Base-by-base conservation (phyloP, 805 yeast species). In the Teunomyces tritomae region DNA sequence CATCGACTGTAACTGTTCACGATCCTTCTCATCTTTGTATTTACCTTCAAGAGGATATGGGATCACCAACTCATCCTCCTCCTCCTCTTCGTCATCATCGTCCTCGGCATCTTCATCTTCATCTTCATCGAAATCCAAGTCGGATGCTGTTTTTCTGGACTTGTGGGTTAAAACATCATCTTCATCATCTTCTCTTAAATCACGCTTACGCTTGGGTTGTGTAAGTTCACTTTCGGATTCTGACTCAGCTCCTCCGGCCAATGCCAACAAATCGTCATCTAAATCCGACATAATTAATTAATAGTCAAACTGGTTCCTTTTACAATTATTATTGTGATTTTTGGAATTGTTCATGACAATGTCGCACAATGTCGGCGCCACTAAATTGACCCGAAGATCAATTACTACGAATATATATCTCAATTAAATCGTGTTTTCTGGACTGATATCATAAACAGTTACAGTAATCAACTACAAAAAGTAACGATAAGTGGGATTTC, bases 41-140 rank as follows among this genome's bases (percentile, higher is more conserved):
- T 89, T 89, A 6, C 96, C 96, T 61, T 90, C 97, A 46, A 92
- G 68, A 2, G 99, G 99, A 63, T 91, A 94, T 8, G 98, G 99
- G 58, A 86, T 85, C 39, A 66, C 58, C 46, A 72, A 58, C 26
- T 57, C 62, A 0, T 56, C 63, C 4, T 62, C 70, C 10, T 61
- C 73, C 9, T 56, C 71, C 1, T 57, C 67, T 5, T 60, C 68
- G 7, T 49, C 55, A 10, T 46, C 58, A 8, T 46, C 52, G 1
- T 55, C 58, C 24, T 48, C 59, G 8, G 17, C 34, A 3, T 48
- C 54, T 28, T 61, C 64, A 14, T 50, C 58, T n/a, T 50, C 50
- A 7, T 52, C 58, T 8, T 47, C 59, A 24, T 52, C 62, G 4
- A 44, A 51, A 37, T 53, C 62, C 17, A 41, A 49, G 13, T 44